Evolutionary conservation across 768 basidiomycete genomes (phyloP).

Genomic region (Butyriboletus loyo): DNA sequence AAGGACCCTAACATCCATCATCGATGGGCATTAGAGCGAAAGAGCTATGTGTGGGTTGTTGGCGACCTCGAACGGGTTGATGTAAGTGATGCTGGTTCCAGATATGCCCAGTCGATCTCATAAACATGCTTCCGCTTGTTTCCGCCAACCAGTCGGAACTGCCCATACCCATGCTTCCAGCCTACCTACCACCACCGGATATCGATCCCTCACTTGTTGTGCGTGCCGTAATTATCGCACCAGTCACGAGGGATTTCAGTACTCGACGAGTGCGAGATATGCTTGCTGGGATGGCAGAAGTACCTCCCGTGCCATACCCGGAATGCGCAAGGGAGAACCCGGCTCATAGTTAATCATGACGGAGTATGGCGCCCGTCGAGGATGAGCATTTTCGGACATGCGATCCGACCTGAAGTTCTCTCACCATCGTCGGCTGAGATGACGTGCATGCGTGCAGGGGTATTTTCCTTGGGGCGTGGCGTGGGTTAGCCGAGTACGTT

Average conservation of each 20-base stretch:
- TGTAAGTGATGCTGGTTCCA: constrained; percentile 33
- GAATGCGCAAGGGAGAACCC: constrained; percentile 5
- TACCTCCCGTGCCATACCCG: constrained; percentile 22
- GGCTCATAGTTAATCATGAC: constrained; percentile 1
- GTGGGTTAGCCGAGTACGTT: constrained; percentile 28
- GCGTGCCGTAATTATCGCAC: constrained; percentile 51
- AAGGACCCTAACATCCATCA: constrained; percentile 12
- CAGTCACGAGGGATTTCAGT: constrained; percentile 45
- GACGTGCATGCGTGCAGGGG: constrained; percentile 17
- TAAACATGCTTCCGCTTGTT: constrained; percentile 10
- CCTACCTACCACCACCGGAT: constrained; percentile 37
- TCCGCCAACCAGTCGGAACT: constrained; percentile 34
- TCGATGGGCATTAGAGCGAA: constrained; percentile 53
- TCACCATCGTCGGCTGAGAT: constrained; percentile 15
- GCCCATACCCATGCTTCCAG: constrained; percentile 42
- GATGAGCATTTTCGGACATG: constrained; percentile 12
- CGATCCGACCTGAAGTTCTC: constrained; percentile 14
- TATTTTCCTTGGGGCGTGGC: constrained; percentile 17
- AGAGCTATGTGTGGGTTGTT: constrained; percentile 50
- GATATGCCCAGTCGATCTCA: constrained; percentile 14
- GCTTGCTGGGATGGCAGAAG: constrained; percentile 19
- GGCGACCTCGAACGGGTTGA: constrained; percentile 54
- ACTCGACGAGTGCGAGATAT: constrained; percentile 21
- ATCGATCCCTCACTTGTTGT: constrained; percentile 47
- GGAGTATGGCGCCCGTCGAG: background rate